Evolutionary conservation across 2,329 filamentous ascomycete genomes (phyloP), one percentile per base, ranked within the genome.

Genomic region (Stachybotrys chlorohalonatus): DNA sequence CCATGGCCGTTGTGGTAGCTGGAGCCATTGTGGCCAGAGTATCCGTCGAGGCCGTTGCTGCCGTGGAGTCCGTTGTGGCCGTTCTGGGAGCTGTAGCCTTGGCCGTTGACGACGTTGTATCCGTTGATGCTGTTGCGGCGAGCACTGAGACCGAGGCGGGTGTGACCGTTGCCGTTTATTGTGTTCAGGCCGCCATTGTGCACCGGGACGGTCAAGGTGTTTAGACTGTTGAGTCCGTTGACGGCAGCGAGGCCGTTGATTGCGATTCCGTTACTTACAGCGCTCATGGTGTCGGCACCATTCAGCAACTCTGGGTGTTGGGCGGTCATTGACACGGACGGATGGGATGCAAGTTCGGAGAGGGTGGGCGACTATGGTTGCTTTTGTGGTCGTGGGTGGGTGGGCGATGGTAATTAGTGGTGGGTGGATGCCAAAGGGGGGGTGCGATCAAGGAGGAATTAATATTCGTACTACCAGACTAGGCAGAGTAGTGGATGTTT

Each of bases 1-100:
- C 63, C 68, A 57, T 68, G 68, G 58, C 70, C 67, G 55, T 72
- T 73, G 57, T 64, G 59, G 49, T 68, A 70, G 50, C 57, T 56
- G 45, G 53, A 62, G 31, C 59, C 58, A 49, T 63, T 59, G 58
- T 59, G 60, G 58, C 65, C 60, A 54, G 58, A 52, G 58, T 59
- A 54, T 49, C 24, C 32, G 54, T 24, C 45, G 42, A 55, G 50
- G 45, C 64, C 66, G 42, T 59, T 53, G 30, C 56, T 57, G 57
- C 62, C 64, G 53, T 60, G 59, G 49, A 49, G 11, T 17, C 31
- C 31, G 9, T 52, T 52, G 54, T 52, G 53, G 53, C 47, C 53
- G 39, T 54, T 57, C 32, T 63, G 59, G 46, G 15, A 16, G 46
- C 15, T 47, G n/a, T 47, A 24, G 46, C 46, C 46, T 9, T 42